phyloP scores from a whole-genome alignment of 2,329 filamentous ascomycete species.

The Hortaea sp. region DNA sequence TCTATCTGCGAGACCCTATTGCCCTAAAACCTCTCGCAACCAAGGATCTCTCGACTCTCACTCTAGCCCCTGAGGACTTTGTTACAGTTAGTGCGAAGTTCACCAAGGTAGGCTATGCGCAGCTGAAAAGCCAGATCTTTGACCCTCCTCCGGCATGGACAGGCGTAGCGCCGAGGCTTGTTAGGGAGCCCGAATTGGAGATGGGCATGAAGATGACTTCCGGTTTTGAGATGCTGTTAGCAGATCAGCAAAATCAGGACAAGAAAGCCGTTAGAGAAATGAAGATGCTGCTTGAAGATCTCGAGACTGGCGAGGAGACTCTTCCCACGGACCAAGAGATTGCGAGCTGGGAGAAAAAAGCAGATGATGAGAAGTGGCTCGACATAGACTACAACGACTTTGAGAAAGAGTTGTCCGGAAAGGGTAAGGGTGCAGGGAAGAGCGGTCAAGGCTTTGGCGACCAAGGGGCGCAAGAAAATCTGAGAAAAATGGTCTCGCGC shows the following conservation, averaged over 20 bases:
- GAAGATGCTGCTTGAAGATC: slow-evolving; percentile 62
- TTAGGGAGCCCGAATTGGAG: slow-evolving; percentile 39
- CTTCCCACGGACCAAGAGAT: slow-evolving; percentile 72
- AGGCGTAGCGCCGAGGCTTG: slow-evolving; percentile 30
- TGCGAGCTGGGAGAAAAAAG: slow-evolving; percentile 53
- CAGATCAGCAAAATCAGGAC: slow-evolving; percentile 56
- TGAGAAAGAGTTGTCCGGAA: slow-evolving; percentile 62
- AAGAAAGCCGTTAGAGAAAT: slow-evolving; percentile 65
- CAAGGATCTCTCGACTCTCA: slow-evolving; percentile 42
- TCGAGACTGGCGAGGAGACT: slow-evolving; percentile 58
- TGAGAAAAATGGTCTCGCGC: slow-evolving; percentile 85
- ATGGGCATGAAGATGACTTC: slow-evolving; percentile 82
- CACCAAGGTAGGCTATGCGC: slow-evolving; percentile 82
- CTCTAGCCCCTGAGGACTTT: slow-evolving; percentile 68
- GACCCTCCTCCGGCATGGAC: slow-evolving; percentile 49
- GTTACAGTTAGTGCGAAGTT: slow-evolving; percentile 72
- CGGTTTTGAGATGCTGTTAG: slow-evolving; percentile 80
- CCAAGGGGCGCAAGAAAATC: slow-evolving; percentile 57
- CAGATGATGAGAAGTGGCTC: slow-evolving; percentile 84
- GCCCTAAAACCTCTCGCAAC: slow-evolving; percentile 59
- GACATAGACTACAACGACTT: slow-evolving; percentile 87
- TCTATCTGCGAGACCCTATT: slow-evolving; percentile 81
- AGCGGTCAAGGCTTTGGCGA: slow-evolving; percentile 46
- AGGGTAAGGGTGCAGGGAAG: slow-evolving; percentile 14
- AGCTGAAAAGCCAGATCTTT: slow-evolving; percentile 80